Conservation (phyloP, 1,284 basidiomycete species). For the Ceratorhiza oryzae-sativae region DNA sequence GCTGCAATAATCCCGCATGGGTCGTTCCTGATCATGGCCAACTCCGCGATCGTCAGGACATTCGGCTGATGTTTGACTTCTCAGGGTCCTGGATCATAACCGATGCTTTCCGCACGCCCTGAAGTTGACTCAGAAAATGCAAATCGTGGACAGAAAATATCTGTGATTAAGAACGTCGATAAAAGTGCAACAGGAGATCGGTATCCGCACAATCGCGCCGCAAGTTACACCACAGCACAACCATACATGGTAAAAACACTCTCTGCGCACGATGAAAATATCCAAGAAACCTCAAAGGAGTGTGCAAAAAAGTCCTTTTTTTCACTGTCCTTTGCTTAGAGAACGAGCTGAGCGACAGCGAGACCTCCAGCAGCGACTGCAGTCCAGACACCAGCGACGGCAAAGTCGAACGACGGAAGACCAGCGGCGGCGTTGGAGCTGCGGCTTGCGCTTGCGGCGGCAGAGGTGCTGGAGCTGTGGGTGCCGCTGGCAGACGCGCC, state of each 20-base stretch:
- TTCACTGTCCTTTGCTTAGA: too few relatives aligned
- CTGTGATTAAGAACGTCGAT: too few relatives aligned
- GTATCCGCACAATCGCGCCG: background rate
- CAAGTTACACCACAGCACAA: background rate
- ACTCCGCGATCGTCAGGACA: too few relatives aligned
- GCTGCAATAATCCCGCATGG: too few relatives aligned
- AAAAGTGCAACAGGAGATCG: background rate
- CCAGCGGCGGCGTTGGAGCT: background rate
- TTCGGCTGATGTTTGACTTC: too few relatives aligned
- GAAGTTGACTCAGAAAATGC: too few relatives aligned
- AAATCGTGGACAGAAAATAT: too few relatives aligned
- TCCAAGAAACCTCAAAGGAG: background rate
- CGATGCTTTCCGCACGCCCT: too few relatives aligned
- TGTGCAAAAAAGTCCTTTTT: background rate
- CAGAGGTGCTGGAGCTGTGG: background rate
- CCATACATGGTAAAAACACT: background rate
- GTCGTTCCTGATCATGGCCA: too few relatives aligned
- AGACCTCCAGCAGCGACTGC: conserved; percentile 19
- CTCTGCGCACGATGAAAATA: background rate
- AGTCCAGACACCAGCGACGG: conserved; percentile 17
- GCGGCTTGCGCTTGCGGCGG: background rate
- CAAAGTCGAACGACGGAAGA: conserved; percentile 13
- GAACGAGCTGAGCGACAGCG: conserved; percentile 16
- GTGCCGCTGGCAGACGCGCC: background rate
- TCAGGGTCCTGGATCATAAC: too few relatives aligned